Evolutionary conservation across 73 alveolate species (phyloP), one percentile per base, ranked within the genome.

Genomic region (Stentor coeruleus): DNA sequence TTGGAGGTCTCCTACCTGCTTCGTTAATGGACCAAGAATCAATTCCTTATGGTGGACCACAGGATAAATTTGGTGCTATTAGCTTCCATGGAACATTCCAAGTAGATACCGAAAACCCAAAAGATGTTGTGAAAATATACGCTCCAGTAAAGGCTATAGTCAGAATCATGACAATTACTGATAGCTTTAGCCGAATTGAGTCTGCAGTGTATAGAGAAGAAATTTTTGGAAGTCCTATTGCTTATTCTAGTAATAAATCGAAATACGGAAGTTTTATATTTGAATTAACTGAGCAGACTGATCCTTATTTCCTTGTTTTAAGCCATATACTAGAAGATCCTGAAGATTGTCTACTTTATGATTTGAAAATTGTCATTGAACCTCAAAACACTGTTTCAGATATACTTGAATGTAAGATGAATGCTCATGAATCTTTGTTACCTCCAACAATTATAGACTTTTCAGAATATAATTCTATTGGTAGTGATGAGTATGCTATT

Each of bases 11-110:
- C 1, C 33, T 66, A 31, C 79, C 79, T 26, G 79, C 26, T 28
- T 26, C 42, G 14, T 66, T 66, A 66, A 66, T 11, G 33, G n/a
- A 37, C n/a, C 20, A 66, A 31, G 79, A 66, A 28, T 0, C 79
- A 14, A 40, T 28, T 28, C 49, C 79, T 26, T 66, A 20, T 33
- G 79, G 79, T 28, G 79, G 79, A 1, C 79, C 79, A 28, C 79
- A 66, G 37, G 42, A 20, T 33, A 66, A 33, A 26, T 37, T 28
- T 33, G 79, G 79, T 0, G 11, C 42, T 33, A 66, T 66, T 1
- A 1, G 15, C 14, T 66, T 66, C 37, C 26, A 20, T 28, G 79
- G 79, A 2, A 20, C 42, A 2, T 66, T 66, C 33, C n/a, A 6
- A 49, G 6, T 49, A 11, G 66, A 49, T 11, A 49, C 28, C 6